Base-by-base conservation (phyloP, 257 asterid genomes). In the Solanum piurae region DNA sequence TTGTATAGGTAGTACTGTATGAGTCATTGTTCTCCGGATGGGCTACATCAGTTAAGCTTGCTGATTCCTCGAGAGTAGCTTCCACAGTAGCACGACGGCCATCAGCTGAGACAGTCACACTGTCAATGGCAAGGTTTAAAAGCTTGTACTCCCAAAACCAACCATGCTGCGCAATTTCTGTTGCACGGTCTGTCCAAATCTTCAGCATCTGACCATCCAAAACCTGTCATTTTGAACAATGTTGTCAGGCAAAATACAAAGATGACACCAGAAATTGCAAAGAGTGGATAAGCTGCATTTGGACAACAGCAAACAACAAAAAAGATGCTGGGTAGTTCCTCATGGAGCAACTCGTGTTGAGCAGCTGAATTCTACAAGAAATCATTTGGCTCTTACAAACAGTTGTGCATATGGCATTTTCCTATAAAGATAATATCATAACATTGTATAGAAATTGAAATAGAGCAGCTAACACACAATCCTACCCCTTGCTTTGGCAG, bases 201-300 rank as follows among this genome's bases (percentile, higher is more conserved):
- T 93, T 95, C 80, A 97, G 96, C 99, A 97, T 95, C 90, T 95
- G 98, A 82, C 99, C 99, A 87, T 95, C 99, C 94, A 97, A 90
- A 83, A 97, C 95, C 99, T 97, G 93, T 34, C 74, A 90, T 49
- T 86, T 83, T 86, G 83, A 90, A 84, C 37, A 71, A 36, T 68
- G 14, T 21, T 76, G 31, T 64, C 66, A 46, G 71, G 27, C 55
- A n/a, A 58, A 42, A 36, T 66, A 60, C 72, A 42, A 37, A 86
- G 34, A 75, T n/a, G 58, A 31, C 27, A 21, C 62, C 21, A 83
- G 18, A 20, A 37, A 46, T 46, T 16, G 66, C 38, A 44, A 79
- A 42, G 68, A 46, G 85, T 16, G 37, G 68, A 80, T 80, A 80
- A 42, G 55, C 40, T 80, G 85, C 85, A 44, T 4, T 27, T 18